Evolutionary conservation across 257 asterid species (phyloP), one percentile per base, ranked within the genome.

Genomic region (Solanum medicagineum): DNA sequence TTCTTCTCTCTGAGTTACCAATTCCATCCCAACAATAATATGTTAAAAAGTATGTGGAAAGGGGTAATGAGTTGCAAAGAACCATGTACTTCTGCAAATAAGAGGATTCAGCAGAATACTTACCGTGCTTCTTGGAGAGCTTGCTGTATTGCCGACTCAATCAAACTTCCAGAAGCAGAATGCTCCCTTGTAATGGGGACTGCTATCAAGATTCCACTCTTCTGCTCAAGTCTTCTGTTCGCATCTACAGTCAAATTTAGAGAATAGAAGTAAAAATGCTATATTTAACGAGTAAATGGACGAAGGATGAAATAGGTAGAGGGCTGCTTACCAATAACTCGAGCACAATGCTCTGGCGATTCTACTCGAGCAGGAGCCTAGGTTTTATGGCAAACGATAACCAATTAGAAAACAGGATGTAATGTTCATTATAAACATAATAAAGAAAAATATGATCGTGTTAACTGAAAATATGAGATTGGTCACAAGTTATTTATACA

Each of bases 311-410:
- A 26, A 79, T 16, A 53, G 66, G 19, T 77, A n/a, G 7, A 57
- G 87, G 19, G 60, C 36, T 86, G 69, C 87, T 68, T 84, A 91
- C 98, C 97, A 86, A 96, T 93, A 87, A 96, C 88, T 68, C 90
- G 93, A 86, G 99, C 99, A 84, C 98, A 94, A 49, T 93, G 98
- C 86, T 93, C 97, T 16, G 97, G 95, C 7, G 98, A 92, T 88
- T 96, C 95, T 82, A 94, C 94, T 36, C 95, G 93, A 88, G 90
- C 90, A 88, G 99, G 98, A 65, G 98, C 99, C 99, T 96, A 53
- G 16, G 86, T 71, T 86, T 87, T 85, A 65, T 56, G 63, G 49
- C 42, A 83, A n/a, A 69, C 60, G 29, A 36, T 40, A 17, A 85
- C 60, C 83, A 63, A 81, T 84, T 57, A 57, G 45, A 54, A 54